phyloP scores from a whole-genome alignment of 805 yeast genomes.

The Yarrowia sp. region DNA sequence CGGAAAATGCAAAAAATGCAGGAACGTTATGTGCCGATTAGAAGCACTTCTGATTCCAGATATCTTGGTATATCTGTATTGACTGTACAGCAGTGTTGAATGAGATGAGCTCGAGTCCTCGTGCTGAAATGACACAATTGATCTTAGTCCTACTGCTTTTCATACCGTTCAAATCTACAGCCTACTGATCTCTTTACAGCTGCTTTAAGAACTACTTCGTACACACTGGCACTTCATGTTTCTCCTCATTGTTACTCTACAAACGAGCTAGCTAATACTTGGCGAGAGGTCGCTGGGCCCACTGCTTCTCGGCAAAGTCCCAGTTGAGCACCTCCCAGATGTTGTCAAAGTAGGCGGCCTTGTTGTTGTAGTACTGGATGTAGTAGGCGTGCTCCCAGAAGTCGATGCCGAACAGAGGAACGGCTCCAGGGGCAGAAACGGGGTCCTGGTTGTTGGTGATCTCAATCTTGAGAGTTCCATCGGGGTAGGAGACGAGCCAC shows the following conservation, averaged over 20 bases:
- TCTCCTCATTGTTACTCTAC: background rate
- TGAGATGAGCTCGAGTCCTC: no score
- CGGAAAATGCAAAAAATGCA: no score
- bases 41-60: no score
- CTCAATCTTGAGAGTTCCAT: slow-evolving; percentile 69
- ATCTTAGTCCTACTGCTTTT: no score
- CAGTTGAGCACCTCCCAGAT: slow-evolving; percentile 92
- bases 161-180: no score
- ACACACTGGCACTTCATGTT: no score
- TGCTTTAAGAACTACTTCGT: no score
- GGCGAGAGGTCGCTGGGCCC: slow-evolving; percentile 21
- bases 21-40: no score
- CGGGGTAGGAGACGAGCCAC: slow-evolving; percentile 73
- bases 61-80: no score
- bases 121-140: no score
- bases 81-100: no score
- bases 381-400: slow-evolving; percentile 97
- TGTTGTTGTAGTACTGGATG: slow-evolving; percentile 85
- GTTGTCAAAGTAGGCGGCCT: slow-evolving; percentile 84
- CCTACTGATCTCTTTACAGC: no score
- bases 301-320: slow-evolving; percentile 76
- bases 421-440: slow-evolving; percentile 57
- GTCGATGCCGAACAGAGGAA: slow-evolving; percentile 78
- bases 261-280: background rate
- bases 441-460: slow-evolving; percentile 85